These are phyloP conservation scores for Pseudogymnoascus sp. DNA, from an alignment of 2,329 filamentous ascomycete genomes.

Conservation along the genomic window DNA sequence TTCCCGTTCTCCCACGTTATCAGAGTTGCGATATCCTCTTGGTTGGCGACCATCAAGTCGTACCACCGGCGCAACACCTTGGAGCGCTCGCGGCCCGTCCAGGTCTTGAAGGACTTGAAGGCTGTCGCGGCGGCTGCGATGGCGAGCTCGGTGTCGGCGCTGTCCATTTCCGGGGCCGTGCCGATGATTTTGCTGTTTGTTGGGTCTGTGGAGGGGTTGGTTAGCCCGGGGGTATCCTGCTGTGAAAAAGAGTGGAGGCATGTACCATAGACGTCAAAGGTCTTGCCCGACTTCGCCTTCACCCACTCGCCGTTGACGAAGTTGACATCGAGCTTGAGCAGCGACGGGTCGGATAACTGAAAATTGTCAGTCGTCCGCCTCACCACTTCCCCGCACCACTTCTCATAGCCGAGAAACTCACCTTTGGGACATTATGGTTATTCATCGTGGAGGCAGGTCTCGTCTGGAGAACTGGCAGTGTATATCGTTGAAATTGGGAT, in stretches of 20 bases:
- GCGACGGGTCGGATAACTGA: conserved; percentile 66
- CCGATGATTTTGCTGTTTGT: conserved; percentile 74
- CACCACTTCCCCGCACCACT: neutral
- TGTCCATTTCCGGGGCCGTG: conserved; percentile 74
- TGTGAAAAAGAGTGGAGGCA: neutral
- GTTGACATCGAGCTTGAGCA: conserved; percentile 71
- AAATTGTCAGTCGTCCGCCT: neutral
- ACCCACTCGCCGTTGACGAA: conserved; percentile 95
- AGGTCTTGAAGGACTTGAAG: conserved; percentile 59
- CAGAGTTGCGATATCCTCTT: conserved; percentile 69
- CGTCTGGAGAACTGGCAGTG: conserved; percentile 10
- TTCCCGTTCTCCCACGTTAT: conserved; percentile 92
- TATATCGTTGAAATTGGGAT: conserved; percentile 11
- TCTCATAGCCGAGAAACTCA: neutral
- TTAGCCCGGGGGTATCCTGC: neutral
- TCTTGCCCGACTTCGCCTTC: conserved; percentile 74
- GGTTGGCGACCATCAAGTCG: conserved; percentile 67
- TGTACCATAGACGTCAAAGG: conserved; percentile 73
- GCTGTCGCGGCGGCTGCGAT: conserved; percentile 77
- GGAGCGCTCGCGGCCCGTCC: conserved; percentile 65
- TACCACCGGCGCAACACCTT: conserved; percentile 73
- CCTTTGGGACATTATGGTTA: conserved; percentile 13
- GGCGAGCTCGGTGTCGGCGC: conserved; percentile 67
- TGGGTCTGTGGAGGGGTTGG: conserved; percentile 50
- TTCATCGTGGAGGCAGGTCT: conserved; percentile 12